Evolutionary conservation across 345 rosid genomes (phyloP), one percentile per base, ranked within the genome.

Genomic region (Hirschfeldia incana): DNA sequence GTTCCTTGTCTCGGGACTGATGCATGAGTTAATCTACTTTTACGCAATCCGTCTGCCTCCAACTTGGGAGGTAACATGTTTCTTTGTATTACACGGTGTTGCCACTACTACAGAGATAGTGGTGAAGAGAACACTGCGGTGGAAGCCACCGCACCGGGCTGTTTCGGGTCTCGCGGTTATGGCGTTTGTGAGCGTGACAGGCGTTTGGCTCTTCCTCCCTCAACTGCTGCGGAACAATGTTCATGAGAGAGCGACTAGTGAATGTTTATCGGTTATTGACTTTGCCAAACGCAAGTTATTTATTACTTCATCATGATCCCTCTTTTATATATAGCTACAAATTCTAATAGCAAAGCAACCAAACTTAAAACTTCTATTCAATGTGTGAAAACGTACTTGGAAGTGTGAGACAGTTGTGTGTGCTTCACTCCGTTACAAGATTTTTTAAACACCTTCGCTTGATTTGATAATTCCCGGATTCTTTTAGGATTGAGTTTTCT

Each of bases 21-120:
- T 93, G 92, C 94, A 90, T 73, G 95, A 93, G 72, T 32, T 87
- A 27, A 4, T 93, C 29, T 89, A 81, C 62, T 89, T 76, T 33
- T 84, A 91, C 17, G 0, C 80, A 1, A 82, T 76, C 11, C 84
- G 86, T 11, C 83, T 29, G 55, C 63, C 76, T 17, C 94, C 97
- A 28, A 88, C 97, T 16, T 88, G 95, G 95, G 95, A 91, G 85
- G 87, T 90, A 65, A 88, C 90, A 17, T 88, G 86, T 78, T 91
- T 86, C 77, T 91, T 90, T 67, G 68, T 87, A 55, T 42, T 92
- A 3, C 92, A 89, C 13, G 96, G 92, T 33, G 67, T 79, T 4
- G 88, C 87, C 11, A 74, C 89, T 70, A 80, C 57, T 0, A 4
- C 76, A 1, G 96, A 93, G 87, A 72, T 88, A 44, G 84, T 59